phyloP scores from a whole-genome alignment of 2,329 filamentous ascomycete genomes.

The Tolypocladium nubicola region DNA sequence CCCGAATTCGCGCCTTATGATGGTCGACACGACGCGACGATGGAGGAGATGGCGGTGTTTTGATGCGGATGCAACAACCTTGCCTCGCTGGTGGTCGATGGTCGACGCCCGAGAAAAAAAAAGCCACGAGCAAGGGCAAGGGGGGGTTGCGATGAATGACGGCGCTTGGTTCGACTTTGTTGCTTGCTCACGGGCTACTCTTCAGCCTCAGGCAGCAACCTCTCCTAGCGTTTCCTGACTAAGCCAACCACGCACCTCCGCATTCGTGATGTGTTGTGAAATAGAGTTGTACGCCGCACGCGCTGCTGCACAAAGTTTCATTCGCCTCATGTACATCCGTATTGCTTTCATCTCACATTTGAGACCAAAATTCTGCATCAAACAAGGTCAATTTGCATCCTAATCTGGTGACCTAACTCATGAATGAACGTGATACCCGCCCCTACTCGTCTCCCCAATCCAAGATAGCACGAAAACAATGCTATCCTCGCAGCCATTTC shows the following conservation, averaged over 20 bases:
- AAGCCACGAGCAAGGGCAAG: not conserved
- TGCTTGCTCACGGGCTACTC: not conserved
- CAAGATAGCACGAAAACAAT: not conserved
- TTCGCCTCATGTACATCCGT: too few relatives aligned
- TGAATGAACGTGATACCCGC: conserved; percentile 1
- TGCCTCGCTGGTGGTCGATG: not conserved
- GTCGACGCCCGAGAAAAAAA: not conserved
- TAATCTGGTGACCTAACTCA: conserved; percentile 2
- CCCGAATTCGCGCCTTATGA: conserved; percentile 1
- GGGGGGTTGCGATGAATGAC: not conserved
- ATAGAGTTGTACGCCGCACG: too few relatives aligned
- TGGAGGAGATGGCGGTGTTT: not conserved
- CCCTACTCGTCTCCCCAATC: not conserved
- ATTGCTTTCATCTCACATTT: not conserved
- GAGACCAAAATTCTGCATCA: not conserved
- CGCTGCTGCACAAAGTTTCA: too few relatives aligned
- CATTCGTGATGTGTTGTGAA: not conserved
- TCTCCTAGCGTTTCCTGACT: not conserved
- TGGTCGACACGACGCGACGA: not conserved
- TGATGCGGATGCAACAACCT: not conserved
- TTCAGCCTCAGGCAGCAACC: not conserved
- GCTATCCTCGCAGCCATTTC: not conserved
- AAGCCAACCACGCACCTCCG: not conserved
- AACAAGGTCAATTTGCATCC: conserved; percentile 4
- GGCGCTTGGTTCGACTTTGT: not conserved